A percentile compares a stretch with the other conserved stretches of the same genome.
Conservation (phyloP, 768 basidiomycete genomes). For the Termitomyces sp. region DNA sequence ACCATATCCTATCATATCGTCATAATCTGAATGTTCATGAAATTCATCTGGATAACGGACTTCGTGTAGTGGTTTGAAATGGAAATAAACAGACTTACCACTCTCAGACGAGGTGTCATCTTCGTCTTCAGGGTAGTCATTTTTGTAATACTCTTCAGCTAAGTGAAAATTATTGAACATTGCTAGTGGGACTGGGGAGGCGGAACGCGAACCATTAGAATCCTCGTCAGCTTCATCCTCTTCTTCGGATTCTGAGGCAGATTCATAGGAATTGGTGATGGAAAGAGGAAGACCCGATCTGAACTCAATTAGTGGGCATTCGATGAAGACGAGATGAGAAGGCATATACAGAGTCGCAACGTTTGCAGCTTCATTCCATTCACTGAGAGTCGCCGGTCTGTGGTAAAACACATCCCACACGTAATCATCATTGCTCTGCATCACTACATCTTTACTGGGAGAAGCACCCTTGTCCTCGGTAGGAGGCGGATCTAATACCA, state of each 20-base stretch:
- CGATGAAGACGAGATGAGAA: not conserved
- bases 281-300: constrained; percentile 67
- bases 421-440: constrained; percentile 47
- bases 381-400: constrained; percentile 52
- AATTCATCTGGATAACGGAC: constrained; percentile 43
- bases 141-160: constrained; percentile 85
- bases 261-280: constrained; percentile 51
- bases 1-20: constrained; percentile 32
- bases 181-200: not conserved
- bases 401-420: constrained; percentile 87
- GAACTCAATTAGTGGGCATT: constrained; percentile 1
- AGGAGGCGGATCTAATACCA: constrained; percentile 14
- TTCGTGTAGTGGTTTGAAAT: not conserved
- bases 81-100: constrained; percentile 22
- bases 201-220: constrained; percentile 59
- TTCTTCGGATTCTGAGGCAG: constrained; percentile 60
- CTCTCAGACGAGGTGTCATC: constrained; percentile 33
- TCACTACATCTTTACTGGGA: not conserved
- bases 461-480: constrained; percentile 3
- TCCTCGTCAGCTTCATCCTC: constrained; percentile 82
- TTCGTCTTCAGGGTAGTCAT: constrained; percentile 80
- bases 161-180: not conserved
- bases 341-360: constrained; percentile 61
- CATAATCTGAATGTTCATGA: constrained; percentile 50
- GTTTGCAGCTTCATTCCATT: constrained; percentile 55